Percentiles rank a stretch among this genome's conserved stretches.
These are phyloP conservation scores for Mycena crocata DNA, from an alignment of 768 basidiomycete species.

Conservation along the genomic window DNA sequence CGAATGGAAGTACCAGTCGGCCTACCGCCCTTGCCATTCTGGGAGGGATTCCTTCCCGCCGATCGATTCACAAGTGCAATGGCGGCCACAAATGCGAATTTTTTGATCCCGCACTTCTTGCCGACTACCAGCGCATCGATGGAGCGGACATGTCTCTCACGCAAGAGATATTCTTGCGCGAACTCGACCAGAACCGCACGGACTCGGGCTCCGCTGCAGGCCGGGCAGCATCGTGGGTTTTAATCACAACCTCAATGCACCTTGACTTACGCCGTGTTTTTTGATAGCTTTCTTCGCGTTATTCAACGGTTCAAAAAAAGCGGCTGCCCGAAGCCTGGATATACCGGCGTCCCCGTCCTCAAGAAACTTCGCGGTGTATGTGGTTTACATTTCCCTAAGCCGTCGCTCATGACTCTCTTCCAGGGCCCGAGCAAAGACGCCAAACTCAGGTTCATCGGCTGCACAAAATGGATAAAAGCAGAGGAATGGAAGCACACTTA, in stretches of 20 bases:
- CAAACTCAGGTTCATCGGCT: conserved; percentile 4
- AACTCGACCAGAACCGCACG: not conserved
- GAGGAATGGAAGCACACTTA: not conserved
- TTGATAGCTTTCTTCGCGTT: not conserved
- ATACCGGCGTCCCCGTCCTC: not conserved
- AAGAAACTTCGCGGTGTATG: not conserved
- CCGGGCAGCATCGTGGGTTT: not conserved
- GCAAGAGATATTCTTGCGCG: not conserved
- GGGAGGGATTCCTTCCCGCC: not conserved
- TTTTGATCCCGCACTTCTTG: conserved; percentile 2
- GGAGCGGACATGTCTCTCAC: not conserved
- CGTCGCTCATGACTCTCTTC: not conserved
- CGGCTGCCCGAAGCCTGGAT: not conserved
- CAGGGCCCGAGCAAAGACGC: not conserved
- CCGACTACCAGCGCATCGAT: not conserved
- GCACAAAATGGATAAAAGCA: not conserved
- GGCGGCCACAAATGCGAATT: conserved; percentile 1
- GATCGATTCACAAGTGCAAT: not conserved
- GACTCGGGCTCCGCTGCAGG: not conserved
- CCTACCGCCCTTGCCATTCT: not conserved
- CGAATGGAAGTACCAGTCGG: conserved; percentile 7
- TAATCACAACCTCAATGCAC: not conserved
- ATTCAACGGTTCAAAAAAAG: not conserved
- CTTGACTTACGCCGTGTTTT: not conserved
- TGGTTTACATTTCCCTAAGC: too few relatives aligned